Evolutionary conservation across 73 alveolate genomes (phyloP).

Genomic region (Effrenium voratum): DNA sequence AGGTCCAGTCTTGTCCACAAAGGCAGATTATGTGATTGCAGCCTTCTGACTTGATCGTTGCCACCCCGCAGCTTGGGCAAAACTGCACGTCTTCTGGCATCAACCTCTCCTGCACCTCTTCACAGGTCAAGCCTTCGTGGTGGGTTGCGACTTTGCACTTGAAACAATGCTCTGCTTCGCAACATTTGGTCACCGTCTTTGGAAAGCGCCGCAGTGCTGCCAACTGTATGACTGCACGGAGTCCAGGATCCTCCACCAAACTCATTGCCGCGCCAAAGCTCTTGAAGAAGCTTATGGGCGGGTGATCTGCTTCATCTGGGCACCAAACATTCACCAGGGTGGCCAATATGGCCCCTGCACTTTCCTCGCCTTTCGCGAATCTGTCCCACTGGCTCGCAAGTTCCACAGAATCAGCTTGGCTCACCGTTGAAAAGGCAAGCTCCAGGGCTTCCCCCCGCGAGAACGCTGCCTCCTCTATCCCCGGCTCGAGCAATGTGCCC

Average conservation of each 20-base stretch:
- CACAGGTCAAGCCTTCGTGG: constrained; percentile 66
- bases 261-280: neutral
- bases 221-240: constrained; percentile 60
- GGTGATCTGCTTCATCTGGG: neutral
- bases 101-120: constrained; percentile 1
- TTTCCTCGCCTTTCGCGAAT: constrained; percentile 8
- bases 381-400: neutral
- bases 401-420: neutral
- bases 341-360: constrained; percentile 1
- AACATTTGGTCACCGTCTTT: constrained; percentile 42
- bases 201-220: constrained; percentile 11
- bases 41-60: constrained; percentile 71
- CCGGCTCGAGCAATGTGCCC: constrained; percentile 27
- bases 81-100: constrained; percentile 41
- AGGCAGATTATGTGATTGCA: constrained; percentile 87
- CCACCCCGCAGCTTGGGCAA: constrained; percentile 80
- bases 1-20: constrained; percentile 81
- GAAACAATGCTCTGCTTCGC: constrained; percentile 59
- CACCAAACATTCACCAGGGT: constrained; percentile 2
- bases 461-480: neutral
- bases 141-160: constrained; percentile 46
- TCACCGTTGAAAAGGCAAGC: neutral
- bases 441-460: neutral
- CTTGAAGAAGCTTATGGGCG: neutral
- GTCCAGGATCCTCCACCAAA: constrained; percentile 52